Evolutionary conservation across 2,329 filamentous ascomycete genomes (phyloP).

Genomic region (Nectriaceae sp.): DNA sequence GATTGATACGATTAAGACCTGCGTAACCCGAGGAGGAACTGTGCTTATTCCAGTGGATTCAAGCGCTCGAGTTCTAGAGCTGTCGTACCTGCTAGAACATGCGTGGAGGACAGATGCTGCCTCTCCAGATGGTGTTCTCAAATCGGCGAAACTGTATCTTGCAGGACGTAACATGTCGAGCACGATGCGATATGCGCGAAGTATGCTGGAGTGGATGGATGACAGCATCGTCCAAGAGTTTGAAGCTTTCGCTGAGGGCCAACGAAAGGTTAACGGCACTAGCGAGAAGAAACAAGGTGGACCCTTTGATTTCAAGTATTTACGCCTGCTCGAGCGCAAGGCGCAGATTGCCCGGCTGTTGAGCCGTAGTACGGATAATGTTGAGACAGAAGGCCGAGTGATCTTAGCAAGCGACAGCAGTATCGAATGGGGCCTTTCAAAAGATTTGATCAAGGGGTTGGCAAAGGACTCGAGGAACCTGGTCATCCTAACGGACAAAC

Average conservation of each 20-base stretch:
- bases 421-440: slow-evolving; percentile 93
- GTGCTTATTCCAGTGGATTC: slow-evolving; percentile 94
- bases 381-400: slow-evolving; percentile 60
- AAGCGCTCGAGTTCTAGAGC: slow-evolving; percentile 88
- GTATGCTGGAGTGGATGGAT: slow-evolving; percentile 99
- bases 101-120: slow-evolving; percentile 74
- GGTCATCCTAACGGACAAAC: slow-evolving; percentile 81
- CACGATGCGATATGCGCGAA: slow-evolving; percentile 86
- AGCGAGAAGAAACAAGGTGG: slow-evolving; percentile 60
- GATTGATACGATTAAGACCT: slow-evolving; percentile 77
- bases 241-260: slow-evolving; percentile 65
- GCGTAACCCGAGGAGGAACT: slow-evolving; percentile 80
- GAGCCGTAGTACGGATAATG: slow-evolving; percentile 46
- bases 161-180: slow-evolving; percentile 85
- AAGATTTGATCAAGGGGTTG: slow-evolving; percentile 72
- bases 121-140: slow-evolving; percentile 52
- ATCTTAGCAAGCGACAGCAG: slow-evolving; percentile 90
- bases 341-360: slow-evolving; percentile 75
- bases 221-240: slow-evolving; percentile 92
- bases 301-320: slow-evolving; percentile 87
- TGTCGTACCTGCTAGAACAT: slow-evolving; percentile 90
- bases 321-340: slow-evolving; percentile 80
- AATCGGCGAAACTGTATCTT: slow-evolving; percentile 69
- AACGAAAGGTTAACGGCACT: slow-evolving; percentile 47
- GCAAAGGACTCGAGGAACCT: slow-evolving; percentile 79